A percentile compares a stretch with the other conserved stretches of the same genome.
Conservation (phyloP, 805 yeast species). For the Pichia cabralensis region DNA sequence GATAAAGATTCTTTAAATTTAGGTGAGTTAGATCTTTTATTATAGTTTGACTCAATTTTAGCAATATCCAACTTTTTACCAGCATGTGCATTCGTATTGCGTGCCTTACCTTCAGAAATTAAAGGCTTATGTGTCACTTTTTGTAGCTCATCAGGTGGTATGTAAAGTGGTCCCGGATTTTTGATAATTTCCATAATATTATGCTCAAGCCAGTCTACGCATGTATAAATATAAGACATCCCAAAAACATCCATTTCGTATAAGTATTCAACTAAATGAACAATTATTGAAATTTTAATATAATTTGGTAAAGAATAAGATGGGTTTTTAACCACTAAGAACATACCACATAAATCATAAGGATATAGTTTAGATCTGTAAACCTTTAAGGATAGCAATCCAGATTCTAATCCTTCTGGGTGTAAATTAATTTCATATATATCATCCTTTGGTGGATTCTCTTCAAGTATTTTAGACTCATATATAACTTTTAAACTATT, state of each 20-base stretch:
- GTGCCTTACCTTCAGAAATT: neutral
- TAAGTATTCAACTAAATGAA: slow-evolving; percentile 36
- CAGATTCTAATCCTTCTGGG: slow-evolving; percentile 22
- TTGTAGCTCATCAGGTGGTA: slow-evolving; percentile 11
- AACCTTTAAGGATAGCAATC: slow-evolving; percentile 26
- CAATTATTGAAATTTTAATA: slow-evolving; percentile 48
- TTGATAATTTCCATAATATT: slow-evolving; percentile 48
- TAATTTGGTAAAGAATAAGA: slow-evolving; percentile 56
- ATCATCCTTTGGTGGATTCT: slow-evolving; percentile 30
- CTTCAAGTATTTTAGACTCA: slow-evolving; percentile 12
- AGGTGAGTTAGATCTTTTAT: slow-evolving; percentile 8
- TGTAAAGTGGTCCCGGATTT: slow-evolving; percentile 64
- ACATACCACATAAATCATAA: slow-evolving; percentile 56
- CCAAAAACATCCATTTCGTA: slow-evolving; percentile 43
- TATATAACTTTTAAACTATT: slow-evolving; percentile 58
- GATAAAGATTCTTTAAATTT: slow-evolving; percentile 26
- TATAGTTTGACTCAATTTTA: slow-evolving; percentile 27
- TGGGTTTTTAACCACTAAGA: slow-evolving; percentile 32
- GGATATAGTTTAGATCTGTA: slow-evolving; percentile 54
- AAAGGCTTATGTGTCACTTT: neutral
- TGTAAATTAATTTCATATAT: slow-evolving; percentile 28
- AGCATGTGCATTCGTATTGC: slow-evolving; percentile 3
- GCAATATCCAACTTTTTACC: slow-evolving; percentile 1
- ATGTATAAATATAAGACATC: slow-evolving; percentile 53
- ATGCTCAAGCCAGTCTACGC: slow-evolving; percentile 73